Evolutionary conservation across 176 grass and related monocot species (phyloP).

Genomic region (Aegilops tauschii): DNA sequence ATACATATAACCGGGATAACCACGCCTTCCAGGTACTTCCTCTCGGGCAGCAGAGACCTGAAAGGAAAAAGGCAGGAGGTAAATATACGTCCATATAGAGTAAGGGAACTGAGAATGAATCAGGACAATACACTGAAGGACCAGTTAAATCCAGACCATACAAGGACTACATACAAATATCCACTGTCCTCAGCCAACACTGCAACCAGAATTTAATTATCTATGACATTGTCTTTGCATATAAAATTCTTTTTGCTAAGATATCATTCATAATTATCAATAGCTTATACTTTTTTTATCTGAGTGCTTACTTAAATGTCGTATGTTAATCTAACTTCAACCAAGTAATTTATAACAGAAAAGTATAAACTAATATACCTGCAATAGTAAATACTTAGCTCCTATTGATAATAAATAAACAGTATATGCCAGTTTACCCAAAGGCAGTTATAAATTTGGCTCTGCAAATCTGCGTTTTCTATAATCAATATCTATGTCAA

Average conservation of each 20-base stretch:
- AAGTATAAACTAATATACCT: conserved; percentile 5
- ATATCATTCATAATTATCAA: neutral
- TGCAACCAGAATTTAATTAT: neutral
- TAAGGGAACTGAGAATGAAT: neutral
- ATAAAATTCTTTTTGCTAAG: neutral
- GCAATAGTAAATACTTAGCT: neutral
- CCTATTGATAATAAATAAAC: neutral
- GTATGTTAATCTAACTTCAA: neutral
- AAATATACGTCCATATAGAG: neutral
- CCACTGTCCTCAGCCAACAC: neutral
- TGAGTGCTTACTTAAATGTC: neutral
- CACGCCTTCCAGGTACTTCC: conserved; percentile 81
- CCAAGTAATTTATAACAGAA: neutral
- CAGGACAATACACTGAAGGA: neutral
- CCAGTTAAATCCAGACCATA: neutral
- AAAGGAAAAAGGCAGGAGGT: neutral
- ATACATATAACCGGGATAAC: conserved; percentile 88
- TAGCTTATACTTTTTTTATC: neutral
- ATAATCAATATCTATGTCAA: neutral
- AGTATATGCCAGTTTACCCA: neutral
- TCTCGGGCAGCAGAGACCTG: conserved; percentile 84
- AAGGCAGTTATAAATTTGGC: neutral
- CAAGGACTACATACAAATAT: neutral
- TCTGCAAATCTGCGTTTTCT: neutral
- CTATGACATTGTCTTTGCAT: neutral